Percentiles rank a stretch among this genome's conserved stretches.
Conservation (phyloP, 257 asterid genomes). For the Primulina huaijiensis region DNA sequence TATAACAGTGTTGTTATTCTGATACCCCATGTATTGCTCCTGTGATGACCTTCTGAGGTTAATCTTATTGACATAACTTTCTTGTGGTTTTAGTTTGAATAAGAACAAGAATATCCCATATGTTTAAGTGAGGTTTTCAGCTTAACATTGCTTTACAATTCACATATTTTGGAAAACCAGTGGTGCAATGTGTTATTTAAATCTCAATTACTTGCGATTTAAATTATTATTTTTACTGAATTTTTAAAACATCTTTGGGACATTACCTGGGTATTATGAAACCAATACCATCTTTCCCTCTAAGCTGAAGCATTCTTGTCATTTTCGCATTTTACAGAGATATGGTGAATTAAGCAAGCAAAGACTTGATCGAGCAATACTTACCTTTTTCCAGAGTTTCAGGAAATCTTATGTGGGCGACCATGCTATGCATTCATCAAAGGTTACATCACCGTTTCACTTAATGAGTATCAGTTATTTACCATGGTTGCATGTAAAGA, state of each 20-base stretch:
- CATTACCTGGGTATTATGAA: constrained; percentile 14
- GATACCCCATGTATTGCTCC: not conserved
- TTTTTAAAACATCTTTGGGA: constrained; percentile 1
- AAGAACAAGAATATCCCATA: not conserved
- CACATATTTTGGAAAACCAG: not conserved
- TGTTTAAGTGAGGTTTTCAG: not conserved
- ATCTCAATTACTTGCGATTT: constrained; percentile 2
- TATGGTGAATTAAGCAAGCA: constrained; percentile 85
- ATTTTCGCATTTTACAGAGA: constrained; percentile 55
- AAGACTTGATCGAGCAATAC: constrained; percentile 94
- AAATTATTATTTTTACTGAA: constrained; percentile 9
- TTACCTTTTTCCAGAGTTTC: constrained; percentile 82
- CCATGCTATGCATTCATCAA: constrained; percentile 97
- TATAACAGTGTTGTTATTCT: no score
- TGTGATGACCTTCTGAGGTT: not conserved
- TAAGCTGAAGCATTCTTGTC: constrained; percentile 30
- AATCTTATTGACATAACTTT: not conserved
- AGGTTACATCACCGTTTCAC: constrained; percentile 47
- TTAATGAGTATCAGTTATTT: constrained; percentile 17
- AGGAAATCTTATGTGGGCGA: constrained; percentile 95
- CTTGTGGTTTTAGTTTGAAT: not conserved
- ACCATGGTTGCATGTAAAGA: constrained; percentile 22
- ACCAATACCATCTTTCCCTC: constrained; percentile 8
- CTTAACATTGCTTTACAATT: constrained; percentile 10
- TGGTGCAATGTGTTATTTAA: constrained; percentile 3